These are phyloP conservation scores for Cicer yamashitae DNA, from an alignment of 306 rosid genomes.

Conservation along the genomic window DNA sequence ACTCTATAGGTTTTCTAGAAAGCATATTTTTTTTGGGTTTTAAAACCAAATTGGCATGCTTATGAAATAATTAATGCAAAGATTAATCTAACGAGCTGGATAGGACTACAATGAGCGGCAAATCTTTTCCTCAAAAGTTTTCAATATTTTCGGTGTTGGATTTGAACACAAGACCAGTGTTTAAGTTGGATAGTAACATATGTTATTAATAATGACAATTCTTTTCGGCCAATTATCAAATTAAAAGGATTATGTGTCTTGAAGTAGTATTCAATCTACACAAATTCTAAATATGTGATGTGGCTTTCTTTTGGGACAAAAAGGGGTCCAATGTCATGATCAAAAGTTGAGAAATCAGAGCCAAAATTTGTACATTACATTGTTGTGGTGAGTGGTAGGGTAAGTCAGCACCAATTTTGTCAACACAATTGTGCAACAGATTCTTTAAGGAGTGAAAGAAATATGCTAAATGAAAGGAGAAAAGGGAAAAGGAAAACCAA, in stretches of 20 bases:
- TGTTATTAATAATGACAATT: background rate
- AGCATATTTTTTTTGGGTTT: too few species aligned
- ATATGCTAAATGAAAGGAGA: background rate
- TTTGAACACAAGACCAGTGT: background rate
- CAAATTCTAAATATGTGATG: background rate
- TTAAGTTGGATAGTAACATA: slow-evolving; percentile 8
- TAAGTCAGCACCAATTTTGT: slow-evolving; percentile 41
- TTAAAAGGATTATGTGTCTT: slow-evolving; percentile 9
- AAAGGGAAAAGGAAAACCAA: background rate
- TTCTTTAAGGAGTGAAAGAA: slow-evolving; percentile 25
- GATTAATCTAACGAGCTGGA: background rate
- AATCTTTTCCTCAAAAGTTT: background rate
- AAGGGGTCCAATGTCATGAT: slow-evolving; percentile 37
- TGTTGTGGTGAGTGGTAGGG: slow-evolving; percentile 53
- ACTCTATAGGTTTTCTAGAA: too few species aligned
- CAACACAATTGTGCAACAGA: slow-evolving; percentile 46
- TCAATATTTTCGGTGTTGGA: background rate
- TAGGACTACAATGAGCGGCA: background rate
- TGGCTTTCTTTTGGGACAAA: background rate
- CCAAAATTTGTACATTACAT: slow-evolving; percentile 38
- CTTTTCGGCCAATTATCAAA: background rate
- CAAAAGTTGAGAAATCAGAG: slow-evolving; percentile 45
- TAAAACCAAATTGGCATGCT: too few species aligned
- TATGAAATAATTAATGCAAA: background rate
- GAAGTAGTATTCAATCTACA: background rate